Evolutionary conservation across 1,284 basidiomycete genomes (phyloP), one percentile per base, ranked within the genome.

Genomic region (Xanthoconium separans): DNA sequence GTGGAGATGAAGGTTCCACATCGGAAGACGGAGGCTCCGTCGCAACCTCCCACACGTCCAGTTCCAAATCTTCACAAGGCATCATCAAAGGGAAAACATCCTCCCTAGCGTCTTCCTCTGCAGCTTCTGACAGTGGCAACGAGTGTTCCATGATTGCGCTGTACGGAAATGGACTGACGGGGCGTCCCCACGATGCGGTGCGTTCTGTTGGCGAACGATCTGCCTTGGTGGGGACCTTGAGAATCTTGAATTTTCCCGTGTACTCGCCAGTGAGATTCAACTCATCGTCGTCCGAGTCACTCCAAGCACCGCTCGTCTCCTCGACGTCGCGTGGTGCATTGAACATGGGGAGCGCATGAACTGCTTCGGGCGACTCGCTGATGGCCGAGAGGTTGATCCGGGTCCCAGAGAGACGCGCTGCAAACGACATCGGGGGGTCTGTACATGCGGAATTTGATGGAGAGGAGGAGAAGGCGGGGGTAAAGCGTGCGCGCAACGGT

Each of bases 171-270:
- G 87, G 87, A 53, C 85, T 88, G 40, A 83, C 77, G 2, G 85
- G 86, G 12, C 82, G 75, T 1, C 87, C 86, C 87, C 87, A 89
- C 24, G 73, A 68, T 36, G 82, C 79, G 66, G 77, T 77, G 39
- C 78, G 73, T 15, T 65, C 72, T 71, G 79, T 83, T 2, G 85
- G 83, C 1, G 87, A 85, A 27, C 27, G 27, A 58, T 86, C 87
- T n/a, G 68, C 69, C 70, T 87, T 89, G 15, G 82, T 87, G 15
- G 77, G 81, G 6, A 85, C 75, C 10, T 65, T 71, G 55, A 83
- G 61, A 50, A 77, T 74, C 62, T 70, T 78, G 71, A 79, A 89
- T 41, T 72, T 75, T 4, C 85, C 87, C 1, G 85, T 89, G 61
- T 78, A 88, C 58, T 87, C 84, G 13, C 85, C 84, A 0, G 63